These are phyloP conservation scores for Hypoxylon sp. DNA, from an alignment of 2,329 filamentous ascomycete genomes.

Conservation along the genomic window DNA sequence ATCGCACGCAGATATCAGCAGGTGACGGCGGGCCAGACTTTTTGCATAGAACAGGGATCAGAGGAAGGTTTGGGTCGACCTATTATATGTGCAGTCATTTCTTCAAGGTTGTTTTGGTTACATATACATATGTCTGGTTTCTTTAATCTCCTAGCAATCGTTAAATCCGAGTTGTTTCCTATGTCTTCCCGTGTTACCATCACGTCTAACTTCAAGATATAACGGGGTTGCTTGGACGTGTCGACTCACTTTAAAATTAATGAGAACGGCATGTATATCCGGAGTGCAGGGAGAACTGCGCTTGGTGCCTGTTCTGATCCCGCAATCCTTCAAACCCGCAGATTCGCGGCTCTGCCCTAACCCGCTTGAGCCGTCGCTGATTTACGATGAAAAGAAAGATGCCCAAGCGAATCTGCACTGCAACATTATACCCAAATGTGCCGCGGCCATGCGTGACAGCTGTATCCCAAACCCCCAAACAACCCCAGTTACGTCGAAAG, in stretches of 20 bases:
- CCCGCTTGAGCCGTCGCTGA: slow-evolving; percentile 17
- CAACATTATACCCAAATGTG: slow-evolving; percentile 27
- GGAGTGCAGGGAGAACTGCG: slow-evolving; percentile 14
- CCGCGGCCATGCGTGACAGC: slow-evolving; percentile 26
- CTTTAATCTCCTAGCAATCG: not conserved
- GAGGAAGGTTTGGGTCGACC: not conserved
- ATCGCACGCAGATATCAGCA: slow-evolving; percentile 20
- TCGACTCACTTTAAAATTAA: not conserved
- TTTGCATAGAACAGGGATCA: slow-evolving; percentile 6
- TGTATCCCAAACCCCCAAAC: slow-evolving; percentile 15
- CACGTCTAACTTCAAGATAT: not conserved
- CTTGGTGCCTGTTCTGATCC: slow-evolving; percentile 33
- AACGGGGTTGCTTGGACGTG: not conserved
- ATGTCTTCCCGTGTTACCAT: not conserved
- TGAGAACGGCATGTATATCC: slow-evolving; percentile 18
- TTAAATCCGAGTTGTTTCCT: slow-evolving; percentile 9
- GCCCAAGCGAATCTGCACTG: slow-evolving; percentile 34
- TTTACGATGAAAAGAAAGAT: slow-evolving; percentile 16
- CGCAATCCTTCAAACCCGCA: slow-evolving; percentile 38
- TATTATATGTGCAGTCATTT: not conserved
- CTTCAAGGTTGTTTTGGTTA: not conserved
- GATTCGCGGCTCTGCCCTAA: slow-evolving; percentile 31
- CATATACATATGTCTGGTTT: no score
- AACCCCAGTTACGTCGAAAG: not conserved
- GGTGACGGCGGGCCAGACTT: slow-evolving; percentile 5